phyloP scores from a whole-genome alignment of 83 land plant genomes.

The Thuja plicata region DNA sequence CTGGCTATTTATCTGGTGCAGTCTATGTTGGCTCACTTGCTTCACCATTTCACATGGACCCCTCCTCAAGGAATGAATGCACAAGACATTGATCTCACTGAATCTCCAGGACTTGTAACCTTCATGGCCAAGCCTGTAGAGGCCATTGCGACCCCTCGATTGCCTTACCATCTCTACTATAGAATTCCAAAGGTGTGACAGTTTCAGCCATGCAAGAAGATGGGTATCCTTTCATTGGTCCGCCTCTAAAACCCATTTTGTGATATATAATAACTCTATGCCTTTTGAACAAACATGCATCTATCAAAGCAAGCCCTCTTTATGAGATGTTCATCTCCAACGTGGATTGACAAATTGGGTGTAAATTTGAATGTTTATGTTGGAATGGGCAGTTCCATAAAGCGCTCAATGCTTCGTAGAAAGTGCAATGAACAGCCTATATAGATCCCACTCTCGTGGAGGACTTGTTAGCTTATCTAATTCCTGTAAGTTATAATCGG shows the following conservation, averaged over 20 bases:
- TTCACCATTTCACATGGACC: constrained; percentile 87
- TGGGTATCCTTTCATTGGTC: background rate
- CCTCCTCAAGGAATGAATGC: constrained; percentile 58
- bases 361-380: background rate
- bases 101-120: constrained; percentile 87
- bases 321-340: background rate
- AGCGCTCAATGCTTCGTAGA: background rate
- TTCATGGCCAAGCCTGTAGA: constrained; percentile 86
- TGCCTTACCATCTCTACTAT: constrained; percentile 57
- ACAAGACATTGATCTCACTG: constrained; percentile 78
- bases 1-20: constrained; percentile 77
- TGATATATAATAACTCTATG: constrained; percentile 1
- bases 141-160: constrained; percentile 79
- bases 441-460: no score
- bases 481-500: no score
- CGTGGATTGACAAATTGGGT: background rate
- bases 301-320: background rate
- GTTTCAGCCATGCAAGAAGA: background rate
- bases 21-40: constrained; percentile 79
- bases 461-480: no score
- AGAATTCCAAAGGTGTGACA: constrained; percentile 29
- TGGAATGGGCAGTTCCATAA: background rate
- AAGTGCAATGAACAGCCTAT: background rate
- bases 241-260: constrained; percentile 1
- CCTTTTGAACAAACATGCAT: background rate